Evolutionary conservation across 139 green algal species (phyloP).

Genomic region (Ulvella scutata): DNA sequence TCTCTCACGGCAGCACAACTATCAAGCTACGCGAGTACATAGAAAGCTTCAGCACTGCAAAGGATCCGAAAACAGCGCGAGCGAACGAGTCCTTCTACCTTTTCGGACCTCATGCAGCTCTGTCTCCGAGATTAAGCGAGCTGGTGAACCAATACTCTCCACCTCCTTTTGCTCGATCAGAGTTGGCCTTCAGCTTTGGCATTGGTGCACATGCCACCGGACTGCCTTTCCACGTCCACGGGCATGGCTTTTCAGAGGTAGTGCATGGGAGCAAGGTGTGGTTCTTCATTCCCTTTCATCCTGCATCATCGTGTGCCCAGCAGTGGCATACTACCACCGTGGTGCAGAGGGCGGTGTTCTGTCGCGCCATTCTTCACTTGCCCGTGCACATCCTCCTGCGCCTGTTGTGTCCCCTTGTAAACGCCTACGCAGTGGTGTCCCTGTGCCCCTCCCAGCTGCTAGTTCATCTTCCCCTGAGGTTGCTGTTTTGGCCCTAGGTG

Average conservation of each 20-base stretch:
- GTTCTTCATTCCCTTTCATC: too few species aligned
- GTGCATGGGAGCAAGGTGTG: constrained; percentile 3
- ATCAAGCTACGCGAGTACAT: neutral
- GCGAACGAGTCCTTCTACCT: neutral
- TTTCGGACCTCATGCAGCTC: neutral
- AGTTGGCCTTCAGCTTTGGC: constrained; percentile 7
- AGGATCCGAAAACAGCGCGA: neutral
- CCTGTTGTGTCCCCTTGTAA: too few species aligned
- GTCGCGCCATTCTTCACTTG: too few species aligned
- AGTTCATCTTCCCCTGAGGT: too few species aligned
- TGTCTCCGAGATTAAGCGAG: neutral
- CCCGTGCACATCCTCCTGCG: too few species aligned
- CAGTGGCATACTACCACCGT: too few species aligned
- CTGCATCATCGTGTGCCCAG: too few species aligned
- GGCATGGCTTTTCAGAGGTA: neutral
- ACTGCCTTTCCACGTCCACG: constrained; percentile 4
- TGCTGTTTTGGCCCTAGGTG: too few species aligned
- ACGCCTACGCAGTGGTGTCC: too few species aligned
- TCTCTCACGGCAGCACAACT: neutral
- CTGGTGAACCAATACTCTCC: neutral
- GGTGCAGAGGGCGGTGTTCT: too few species aligned
- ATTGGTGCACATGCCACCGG: neutral
- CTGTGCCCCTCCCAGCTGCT: too few species aligned
- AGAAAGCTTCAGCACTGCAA: neutral
- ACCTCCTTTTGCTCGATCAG: neutral